Percentiles rank a stretch among this genome's conserved stretches.
Evolutionary conservation across 2,329 filamentous ascomycete genomes (phyloP).

Genomic region (Aureobasidium uvarum): DNA sequence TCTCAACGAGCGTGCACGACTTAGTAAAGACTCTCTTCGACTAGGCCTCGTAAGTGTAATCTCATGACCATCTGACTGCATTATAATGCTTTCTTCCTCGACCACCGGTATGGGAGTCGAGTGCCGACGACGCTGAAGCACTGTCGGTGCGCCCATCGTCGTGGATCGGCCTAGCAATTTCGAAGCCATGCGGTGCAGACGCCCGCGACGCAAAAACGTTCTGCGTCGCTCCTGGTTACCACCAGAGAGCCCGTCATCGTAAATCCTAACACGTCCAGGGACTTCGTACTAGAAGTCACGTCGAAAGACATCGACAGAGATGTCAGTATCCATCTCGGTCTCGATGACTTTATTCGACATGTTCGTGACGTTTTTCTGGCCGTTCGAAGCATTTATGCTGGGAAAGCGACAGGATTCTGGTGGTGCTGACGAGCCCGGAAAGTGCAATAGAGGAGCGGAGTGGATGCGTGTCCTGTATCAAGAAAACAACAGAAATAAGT

Average conservation of each 20-base stretch:
- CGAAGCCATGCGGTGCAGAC: not conserved
- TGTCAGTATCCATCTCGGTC: not conserved
- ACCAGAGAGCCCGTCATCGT: not conserved
- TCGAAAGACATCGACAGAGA: not conserved
- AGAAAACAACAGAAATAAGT: slow-evolving; percentile 1
- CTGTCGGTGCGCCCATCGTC: not conserved
- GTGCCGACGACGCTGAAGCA: not conserved
- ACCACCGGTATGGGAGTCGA: not conserved
- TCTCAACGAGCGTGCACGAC: slow-evolving; percentile 11
- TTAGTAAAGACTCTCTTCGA: slow-evolving; percentile 3
- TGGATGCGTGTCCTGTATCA: slow-evolving; percentile 3
- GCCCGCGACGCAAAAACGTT: not conserved
- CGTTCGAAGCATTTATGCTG: not conserved
- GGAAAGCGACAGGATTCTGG: not conserved
- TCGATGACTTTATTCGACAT: not conserved
- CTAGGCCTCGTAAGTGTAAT: not conserved
- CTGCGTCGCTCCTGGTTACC: not conserved
- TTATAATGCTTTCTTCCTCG: not conserved
- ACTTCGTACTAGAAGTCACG: not conserved
- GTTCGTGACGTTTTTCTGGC: too few relatives aligned
- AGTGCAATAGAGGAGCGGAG: not conserved
- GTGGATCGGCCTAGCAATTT: not conserved
- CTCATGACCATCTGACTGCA: not conserved
- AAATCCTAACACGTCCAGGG: not conserved
- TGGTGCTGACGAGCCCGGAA: not conserved